Percentiles rank a stretch among this genome's conserved stretches.
phyloP scores from a whole-genome alignment of 176 grass and related monocot species.

The Luzula sylvatica region DNA sequence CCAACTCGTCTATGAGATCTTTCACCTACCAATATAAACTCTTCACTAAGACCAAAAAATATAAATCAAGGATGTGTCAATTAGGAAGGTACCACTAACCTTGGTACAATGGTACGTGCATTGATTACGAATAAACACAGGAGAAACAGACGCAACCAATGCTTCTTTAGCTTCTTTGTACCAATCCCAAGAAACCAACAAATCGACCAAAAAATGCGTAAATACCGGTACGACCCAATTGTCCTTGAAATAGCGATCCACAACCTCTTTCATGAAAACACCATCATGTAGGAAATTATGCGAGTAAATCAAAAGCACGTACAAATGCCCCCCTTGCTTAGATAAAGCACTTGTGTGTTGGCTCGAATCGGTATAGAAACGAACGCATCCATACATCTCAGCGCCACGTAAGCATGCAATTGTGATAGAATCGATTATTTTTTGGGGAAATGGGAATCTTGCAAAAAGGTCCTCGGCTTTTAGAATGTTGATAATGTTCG shows the following conservation, averaged over 20 bases:
- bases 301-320: slow-evolving; percentile 53
- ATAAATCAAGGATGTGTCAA: neutral
- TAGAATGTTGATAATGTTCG: slow-evolving; percentile 31
- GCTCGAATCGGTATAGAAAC: slow-evolving; percentile 52
- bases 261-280: slow-evolving; percentile 53
- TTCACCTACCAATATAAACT: slow-evolving; percentile 32
- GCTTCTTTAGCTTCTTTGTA: slow-evolving; percentile 59
- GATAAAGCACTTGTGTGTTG: slow-evolving; percentile 49
- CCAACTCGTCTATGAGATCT: slow-evolving; percentile 41
- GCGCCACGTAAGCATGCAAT: slow-evolving; percentile 34
- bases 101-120: slow-evolving; percentile 42
- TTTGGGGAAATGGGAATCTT: slow-evolving; percentile 54
- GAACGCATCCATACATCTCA: slow-evolving; percentile 38
- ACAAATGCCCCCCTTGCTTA: slow-evolving; percentile 43
- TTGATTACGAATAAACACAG: slow-evolving; percentile 38
- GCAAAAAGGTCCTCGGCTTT: slow-evolving; percentile 48
- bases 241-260: slow-evolving; percentile 61
- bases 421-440: slow-evolving; percentile 40
- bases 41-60: neutral
- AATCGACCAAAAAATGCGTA: slow-evolving; percentile 54
- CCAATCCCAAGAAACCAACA: slow-evolving; percentile 57
- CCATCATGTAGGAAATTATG: slow-evolving; percentile 30
- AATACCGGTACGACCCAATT: slow-evolving; percentile 62
- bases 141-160: slow-evolving; percentile 41
- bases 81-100: slow-evolving; percentile 32